These are phyloP conservation scores for Lentinula lateritia DNA, from an alignment of 768 basidiomycete species.

Conservation along the genomic window DNA sequence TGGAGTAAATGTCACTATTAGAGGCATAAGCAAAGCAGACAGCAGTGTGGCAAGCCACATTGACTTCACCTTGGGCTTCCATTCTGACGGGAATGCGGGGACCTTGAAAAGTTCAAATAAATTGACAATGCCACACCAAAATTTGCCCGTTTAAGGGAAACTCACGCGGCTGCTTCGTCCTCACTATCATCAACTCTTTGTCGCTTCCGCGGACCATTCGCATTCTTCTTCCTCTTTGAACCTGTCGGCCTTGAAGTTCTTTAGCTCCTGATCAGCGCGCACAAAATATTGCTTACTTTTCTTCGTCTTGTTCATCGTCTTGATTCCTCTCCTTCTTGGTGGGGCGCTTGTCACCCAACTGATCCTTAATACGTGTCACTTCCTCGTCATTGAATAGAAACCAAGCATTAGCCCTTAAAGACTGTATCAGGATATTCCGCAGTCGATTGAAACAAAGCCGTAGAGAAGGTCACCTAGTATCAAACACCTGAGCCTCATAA, in stretches of 20 bases:
- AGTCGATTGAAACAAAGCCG: background rate
- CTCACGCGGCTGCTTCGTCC: conserved; percentile 33
- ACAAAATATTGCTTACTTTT: conserved; percentile 18
- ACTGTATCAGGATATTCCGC: background rate
- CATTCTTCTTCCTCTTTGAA: conserved; percentile 28
- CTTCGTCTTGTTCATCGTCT: conserved; percentile 15
- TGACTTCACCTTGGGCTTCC: background rate
- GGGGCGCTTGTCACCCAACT: conserved; percentile 41
- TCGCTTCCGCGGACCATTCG: conserved; percentile 40
- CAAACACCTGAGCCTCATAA: conserved; percentile 82
- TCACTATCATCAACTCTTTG: conserved; percentile 56
- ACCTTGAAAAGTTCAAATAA: background rate
- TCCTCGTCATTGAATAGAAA: conserved; percentile 90
- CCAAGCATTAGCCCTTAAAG: conserved; percentile 60
- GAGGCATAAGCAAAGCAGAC: background rate
- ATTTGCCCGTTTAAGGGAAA: background rate
- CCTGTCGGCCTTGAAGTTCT: conserved; percentile 14
- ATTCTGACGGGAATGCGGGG: background rate
- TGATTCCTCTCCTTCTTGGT: conserved; percentile 21
- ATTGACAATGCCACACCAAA: background rate
- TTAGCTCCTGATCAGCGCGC: background rate
- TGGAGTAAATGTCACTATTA: conserved; percentile 56
- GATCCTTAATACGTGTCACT: conserved; percentile 54
- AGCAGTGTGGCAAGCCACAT: background rate
- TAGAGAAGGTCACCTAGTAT: conserved; percentile 50